Conservation (phyloP, 805 yeast genomes). For the Candida boleticola region DNA sequence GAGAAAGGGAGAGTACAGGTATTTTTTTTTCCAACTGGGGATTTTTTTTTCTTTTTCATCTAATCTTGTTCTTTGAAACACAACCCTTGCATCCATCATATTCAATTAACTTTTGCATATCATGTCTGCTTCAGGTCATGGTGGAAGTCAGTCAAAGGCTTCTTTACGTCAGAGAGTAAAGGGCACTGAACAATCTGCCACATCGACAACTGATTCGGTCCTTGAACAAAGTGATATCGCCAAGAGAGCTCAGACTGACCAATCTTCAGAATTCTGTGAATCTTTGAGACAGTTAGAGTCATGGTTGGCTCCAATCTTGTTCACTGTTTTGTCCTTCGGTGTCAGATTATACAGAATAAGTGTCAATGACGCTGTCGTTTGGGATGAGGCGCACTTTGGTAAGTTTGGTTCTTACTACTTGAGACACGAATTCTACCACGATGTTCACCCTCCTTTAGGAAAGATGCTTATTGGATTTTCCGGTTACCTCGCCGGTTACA, state of each 20-base stretch:
- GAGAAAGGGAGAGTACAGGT: too few species aligned
- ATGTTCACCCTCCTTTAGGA: slow-evolving; percentile 87
- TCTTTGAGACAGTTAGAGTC: slow-evolving; percentile 32
- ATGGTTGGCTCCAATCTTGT: slow-evolving; percentile 53
- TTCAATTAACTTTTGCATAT: neutral
- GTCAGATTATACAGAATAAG: slow-evolving; percentile 62
- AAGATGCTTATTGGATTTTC: slow-evolving; percentile 77
- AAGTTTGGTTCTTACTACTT: slow-evolving; percentile 80
- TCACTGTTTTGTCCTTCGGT: slow-evolving; percentile 68
- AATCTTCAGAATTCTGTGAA: slow-evolving; percentile 25
- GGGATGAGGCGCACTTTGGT: slow-evolving; percentile 94
- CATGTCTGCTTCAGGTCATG: slow-evolving; percentile 5
- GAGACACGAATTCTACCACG: slow-evolving; percentile 78
- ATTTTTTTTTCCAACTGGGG: too few species aligned
- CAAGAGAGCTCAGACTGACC: slow-evolving; percentile 23
- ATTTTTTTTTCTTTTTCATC: too few species aligned
- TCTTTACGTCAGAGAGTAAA: slow-evolving; percentile 5
- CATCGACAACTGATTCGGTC: slow-evolving; percentile 7
- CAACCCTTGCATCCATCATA: neutral
- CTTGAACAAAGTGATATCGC: slow-evolving; percentile 15
- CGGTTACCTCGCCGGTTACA: slow-evolving; percentile 79
- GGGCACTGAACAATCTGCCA: neutral
- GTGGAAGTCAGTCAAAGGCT: slow-evolving; percentile 1
- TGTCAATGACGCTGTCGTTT: slow-evolving; percentile 58
- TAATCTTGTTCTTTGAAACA: neutral